Percentiles rank a stretch among this genome's conserved stretches.
These are phyloP conservation scores for Stevia rebaudiana DNA, from an alignment of 140 eudicot species.

Conservation along the genomic window DNA sequence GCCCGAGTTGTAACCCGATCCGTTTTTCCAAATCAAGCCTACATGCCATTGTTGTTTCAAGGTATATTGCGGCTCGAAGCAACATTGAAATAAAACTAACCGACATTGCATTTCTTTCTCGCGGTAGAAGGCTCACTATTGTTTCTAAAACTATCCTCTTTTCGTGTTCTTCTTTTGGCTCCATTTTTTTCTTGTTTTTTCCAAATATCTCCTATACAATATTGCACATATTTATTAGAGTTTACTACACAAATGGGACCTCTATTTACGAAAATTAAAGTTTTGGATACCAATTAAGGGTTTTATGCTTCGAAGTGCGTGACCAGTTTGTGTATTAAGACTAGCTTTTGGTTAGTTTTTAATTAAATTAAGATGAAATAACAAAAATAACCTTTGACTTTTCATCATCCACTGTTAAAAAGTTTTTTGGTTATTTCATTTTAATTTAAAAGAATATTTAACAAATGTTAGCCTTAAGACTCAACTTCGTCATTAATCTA, in stretches of 20 bases:
- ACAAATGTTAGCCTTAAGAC: no score
- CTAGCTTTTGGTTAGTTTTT: no score
- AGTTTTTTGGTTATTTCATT: no score
- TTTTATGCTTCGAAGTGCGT: no score
- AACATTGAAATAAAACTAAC: constrained; percentile 90
- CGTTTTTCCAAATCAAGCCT: constrained; percentile 88
- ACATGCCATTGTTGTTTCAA: constrained; percentile 88
- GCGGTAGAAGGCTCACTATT: constrained; percentile 82
- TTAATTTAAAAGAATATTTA: no score
- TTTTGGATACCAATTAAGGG: no score
- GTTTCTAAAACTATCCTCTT: constrained; percentile 82
- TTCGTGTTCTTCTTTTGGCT: constrained; percentile 73
- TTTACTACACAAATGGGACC: neutral
- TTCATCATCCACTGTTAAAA: no score
- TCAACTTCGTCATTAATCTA: no score
- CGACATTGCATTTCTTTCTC: constrained; percentile 66
- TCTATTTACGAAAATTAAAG: neutral
- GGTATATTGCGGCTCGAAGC: constrained; percentile 70
- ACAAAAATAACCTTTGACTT: no score
- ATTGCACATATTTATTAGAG: neutral
- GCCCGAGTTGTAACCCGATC: constrained; percentile 71
- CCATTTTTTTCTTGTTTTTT: constrained; percentile 54
- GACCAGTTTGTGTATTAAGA: no score
- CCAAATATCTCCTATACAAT: constrained; percentile 68
- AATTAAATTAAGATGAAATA: no score